These are phyloP conservation scores for Mimosa bimucronata DNA, from an alignment of 306 rosid species.

Conservation along the genomic window DNA sequence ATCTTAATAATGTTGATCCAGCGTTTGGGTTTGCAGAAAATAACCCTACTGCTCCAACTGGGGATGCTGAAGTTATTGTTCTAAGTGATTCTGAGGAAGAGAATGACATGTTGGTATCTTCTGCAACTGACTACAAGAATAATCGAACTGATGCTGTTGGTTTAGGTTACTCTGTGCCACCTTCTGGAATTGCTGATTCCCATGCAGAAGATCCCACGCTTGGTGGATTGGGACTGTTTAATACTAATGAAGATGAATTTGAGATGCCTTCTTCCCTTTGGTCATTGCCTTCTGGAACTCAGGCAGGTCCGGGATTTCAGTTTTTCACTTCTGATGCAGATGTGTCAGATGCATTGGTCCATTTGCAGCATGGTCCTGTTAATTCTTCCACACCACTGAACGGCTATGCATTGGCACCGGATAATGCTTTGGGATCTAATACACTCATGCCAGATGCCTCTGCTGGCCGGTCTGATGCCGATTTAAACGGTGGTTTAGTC, in stretches of 20 bases:
- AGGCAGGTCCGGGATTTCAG: conserved; percentile 75
- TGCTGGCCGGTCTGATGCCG: conserved; percentile 61
- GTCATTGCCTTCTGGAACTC: conserved; percentile 74
- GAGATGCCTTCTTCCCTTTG: conserved; percentile 64
- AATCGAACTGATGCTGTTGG: conserved; percentile 56
- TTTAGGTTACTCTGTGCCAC: conserved; percentile 56
- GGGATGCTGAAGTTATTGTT: conserved; percentile 74
- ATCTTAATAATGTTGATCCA: conserved; percentile 61
- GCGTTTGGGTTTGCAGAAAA: conserved; percentile 62
- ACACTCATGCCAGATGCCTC: conserved; percentile 59
- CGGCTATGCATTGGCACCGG: conserved; percentile 71
- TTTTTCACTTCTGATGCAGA: conserved; percentile 78
- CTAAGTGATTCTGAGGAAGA: conserved; percentile 96
- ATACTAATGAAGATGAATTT: conserved; percentile 65
- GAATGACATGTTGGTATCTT: conserved; percentile 55
- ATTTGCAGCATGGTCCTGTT: conserved; percentile 67
- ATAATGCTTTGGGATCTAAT: conserved; percentile 64
- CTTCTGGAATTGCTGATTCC: conserved; percentile 62
- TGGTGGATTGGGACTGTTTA: conserved; percentile 72
- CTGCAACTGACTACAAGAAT: conserved; percentile 51
- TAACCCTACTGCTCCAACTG: conserved; percentile 54
- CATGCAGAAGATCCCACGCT: conserved; percentile 69
- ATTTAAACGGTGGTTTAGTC: conserved; percentile 79
- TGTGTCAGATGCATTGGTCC: conserved; percentile 67
- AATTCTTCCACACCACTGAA: conserved; percentile 76